Conservation (phyloP, 108 stramenopile species). For the Nannochloropsis granulata region DNA sequence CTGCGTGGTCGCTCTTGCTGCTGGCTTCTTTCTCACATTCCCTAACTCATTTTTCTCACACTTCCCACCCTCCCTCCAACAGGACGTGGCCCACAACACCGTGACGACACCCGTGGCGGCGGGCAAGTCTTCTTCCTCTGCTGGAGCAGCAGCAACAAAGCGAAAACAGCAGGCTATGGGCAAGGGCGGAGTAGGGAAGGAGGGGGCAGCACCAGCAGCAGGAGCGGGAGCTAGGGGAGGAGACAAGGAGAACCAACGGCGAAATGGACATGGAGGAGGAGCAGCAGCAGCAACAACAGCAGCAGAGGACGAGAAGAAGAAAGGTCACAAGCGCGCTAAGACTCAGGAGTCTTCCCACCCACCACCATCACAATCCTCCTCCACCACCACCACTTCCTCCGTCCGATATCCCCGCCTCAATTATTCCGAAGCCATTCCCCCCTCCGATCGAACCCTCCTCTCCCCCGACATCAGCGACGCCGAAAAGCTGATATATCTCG, state of each 20-base stretch:
- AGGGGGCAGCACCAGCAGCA: not conserved
- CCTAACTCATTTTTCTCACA: too few relatives aligned
- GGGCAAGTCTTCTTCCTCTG: not conserved
- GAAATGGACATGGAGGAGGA: not conserved
- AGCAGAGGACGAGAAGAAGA: not conserved
- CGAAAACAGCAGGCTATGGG: not conserved
- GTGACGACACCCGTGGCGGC: not conserved
- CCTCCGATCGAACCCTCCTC: not conserved
- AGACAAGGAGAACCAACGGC: not conserved
- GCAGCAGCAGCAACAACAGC: not conserved
- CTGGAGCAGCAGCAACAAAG: not conserved
- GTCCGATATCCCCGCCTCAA: not conserved
- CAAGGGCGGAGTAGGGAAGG: not conserved
- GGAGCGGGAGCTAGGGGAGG: not conserved
- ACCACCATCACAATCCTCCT: not conserved
- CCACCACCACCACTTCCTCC: not conserved
- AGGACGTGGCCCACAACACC: not conserved
- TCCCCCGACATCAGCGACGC: not conserved
- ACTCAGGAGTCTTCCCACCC: not conserved
- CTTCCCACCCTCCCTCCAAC: not conserved
- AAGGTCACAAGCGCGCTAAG: not conserved
- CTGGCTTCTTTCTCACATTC: too few relatives aligned
- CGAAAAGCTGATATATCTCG: not conserved
- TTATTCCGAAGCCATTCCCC: not conserved
- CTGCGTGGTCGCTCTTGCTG: too few relatives aligned